phyloP scores from a whole-genome alignment of 768 basidiomycete species.

The Mycena galopus region DNA sequence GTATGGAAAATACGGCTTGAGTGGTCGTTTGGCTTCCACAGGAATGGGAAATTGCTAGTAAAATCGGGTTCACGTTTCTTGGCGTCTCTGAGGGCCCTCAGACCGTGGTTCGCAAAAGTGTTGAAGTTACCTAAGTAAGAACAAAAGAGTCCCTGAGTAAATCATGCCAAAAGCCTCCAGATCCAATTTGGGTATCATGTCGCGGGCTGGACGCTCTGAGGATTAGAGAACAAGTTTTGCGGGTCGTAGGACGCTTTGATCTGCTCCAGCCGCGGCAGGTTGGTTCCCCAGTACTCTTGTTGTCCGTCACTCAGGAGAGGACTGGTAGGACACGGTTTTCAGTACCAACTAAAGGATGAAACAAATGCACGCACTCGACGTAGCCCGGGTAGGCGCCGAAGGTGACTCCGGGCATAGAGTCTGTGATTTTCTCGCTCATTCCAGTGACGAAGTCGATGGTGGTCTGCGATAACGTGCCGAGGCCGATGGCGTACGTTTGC shows the following conservation, averaged over 20 bases:
- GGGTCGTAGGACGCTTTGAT: slow-evolving; percentile 33
- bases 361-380: slow-evolving; percentile 29
- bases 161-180: too few species aligned
- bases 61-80: too few species aligned
- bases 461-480: slow-evolving; percentile 16
- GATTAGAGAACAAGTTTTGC: slow-evolving; percentile 32
- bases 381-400: slow-evolving; percentile 38
- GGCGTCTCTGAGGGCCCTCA: too few species aligned
- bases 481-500: slow-evolving; percentile 33
- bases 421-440: slow-evolving; percentile 26
- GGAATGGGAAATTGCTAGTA: too few species aligned
- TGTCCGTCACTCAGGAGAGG: slow-evolving; percentile 27
- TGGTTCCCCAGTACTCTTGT: slow-evolving; percentile 32
- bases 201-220: slow-evolving; percentile 27
- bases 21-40: too few species aligned
- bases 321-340: background rate
- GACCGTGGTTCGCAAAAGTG: too few species aligned
- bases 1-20: too few species aligned
- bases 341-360: too few species aligned
- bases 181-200: too few species aligned
- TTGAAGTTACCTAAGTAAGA: too few species aligned
- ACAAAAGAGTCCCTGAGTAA: too few species aligned
- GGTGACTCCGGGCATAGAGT: slow-evolving; percentile 29
- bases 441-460: slow-evolving; percentile 24
- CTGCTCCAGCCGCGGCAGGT: slow-evolving; percentile 23